Evolutionary conservation across 495 filamentous ascomycete genomes (phyloP).

Genomic region (Xanthoparmelia taractica): DNA sequence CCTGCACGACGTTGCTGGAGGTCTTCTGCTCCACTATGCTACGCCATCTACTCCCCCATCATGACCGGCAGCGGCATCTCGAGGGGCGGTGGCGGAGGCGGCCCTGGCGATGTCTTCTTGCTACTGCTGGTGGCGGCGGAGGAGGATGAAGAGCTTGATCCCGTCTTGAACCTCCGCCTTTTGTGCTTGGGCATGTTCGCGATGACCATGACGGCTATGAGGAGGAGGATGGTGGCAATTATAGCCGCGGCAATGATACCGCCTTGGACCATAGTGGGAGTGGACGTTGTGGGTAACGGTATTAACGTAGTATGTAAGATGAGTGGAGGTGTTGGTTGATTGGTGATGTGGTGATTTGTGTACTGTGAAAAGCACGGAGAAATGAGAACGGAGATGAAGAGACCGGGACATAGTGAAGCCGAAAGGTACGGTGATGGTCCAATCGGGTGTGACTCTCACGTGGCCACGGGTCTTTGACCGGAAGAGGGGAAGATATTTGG

Average conservation of each 20-base stretch:
- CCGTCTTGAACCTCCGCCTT: background rate
- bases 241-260: background rate
- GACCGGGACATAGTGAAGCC: background rate
- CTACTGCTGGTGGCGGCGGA: background rate
- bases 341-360: background rate
- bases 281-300: background rate
- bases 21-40: background rate
- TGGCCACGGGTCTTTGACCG: background rate
- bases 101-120: background rate
- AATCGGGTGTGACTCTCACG: background rate
- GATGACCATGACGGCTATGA: background rate
- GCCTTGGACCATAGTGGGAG: background rate
- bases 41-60: background rate
- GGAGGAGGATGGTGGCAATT: background rate
- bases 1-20: background rate
- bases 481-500: background rate
- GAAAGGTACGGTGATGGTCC: background rate
- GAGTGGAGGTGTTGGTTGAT: background rate
- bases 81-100: background rate
- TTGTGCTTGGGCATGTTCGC: background rate
- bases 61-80: background rate
- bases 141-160: background rate
- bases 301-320: background rate
- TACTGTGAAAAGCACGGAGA: background rate
- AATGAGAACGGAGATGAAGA: background rate